Base-by-base conservation (phyloP, 805 yeast species). In the Hanseniaspora nectarophila region DNA sequence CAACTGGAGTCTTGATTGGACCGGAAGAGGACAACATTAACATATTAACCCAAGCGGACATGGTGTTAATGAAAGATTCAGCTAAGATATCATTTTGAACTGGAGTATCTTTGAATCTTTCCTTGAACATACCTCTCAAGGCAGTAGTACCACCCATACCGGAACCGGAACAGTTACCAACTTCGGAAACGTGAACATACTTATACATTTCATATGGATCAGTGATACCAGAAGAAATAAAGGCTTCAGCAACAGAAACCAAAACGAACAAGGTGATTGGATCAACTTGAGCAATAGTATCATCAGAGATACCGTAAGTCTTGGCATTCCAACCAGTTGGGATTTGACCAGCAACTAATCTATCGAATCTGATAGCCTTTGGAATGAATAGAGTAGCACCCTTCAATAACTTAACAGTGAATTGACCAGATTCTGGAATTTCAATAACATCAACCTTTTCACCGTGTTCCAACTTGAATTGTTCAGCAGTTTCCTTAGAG, bases 91-190 rank as follows among this genome's bases (percentile, higher is more conserved):
- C 99, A 67, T 86, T 92, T 74, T 94, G 98, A 53, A 89, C 96
- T 53, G 95, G 96, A 70, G 75, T 75, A 68, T 92, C 99, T 61
- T 78, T 73, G 73, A 76, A 92, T 73, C 99, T 82, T 66, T 90
- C 95, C 70, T 78, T 88, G 76, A 88, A 92, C 97, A 92, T 92
- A 62, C 96, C 97, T 69, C 94, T 85, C 65, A 92, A 73, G 50
- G 99, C 98, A 61, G 84, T 68, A 62, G 90, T 94, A 82, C 99
- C 99, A 72, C 99, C 99, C 95, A 92, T 90, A 80, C 99, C 99
- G 54, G 97, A 88, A 74, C 99, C 99, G 45, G 95, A 84, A 77
- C 97, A 89, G 78, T 90, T 94, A 74, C 98, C 99, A 60, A 92
- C 88, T 72, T 92, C 97, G 44, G 97, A 88, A 54, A 92, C 95